A percentile compares a stretch with the other conserved stretches of the same genome.
Evolutionary conservation across 345 rosid genomes (phyloP).

Genomic region (Murraya paniculata): DNA sequence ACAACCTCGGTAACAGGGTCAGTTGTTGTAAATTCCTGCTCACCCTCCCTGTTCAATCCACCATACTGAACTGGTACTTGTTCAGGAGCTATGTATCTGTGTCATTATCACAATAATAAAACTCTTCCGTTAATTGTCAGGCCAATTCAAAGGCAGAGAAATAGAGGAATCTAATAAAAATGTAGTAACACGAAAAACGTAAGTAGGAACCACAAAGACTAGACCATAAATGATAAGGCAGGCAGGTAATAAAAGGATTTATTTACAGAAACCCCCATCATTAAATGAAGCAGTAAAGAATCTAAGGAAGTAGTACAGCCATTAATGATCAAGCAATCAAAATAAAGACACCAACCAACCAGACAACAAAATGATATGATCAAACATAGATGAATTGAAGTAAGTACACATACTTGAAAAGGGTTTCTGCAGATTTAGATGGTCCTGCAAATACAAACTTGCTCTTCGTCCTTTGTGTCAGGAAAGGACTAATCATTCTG

Average conservation of each 20-base stretch:
- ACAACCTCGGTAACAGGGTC: slow-evolving; percentile 52
- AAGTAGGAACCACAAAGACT: not conserved
- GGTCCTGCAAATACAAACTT: slow-evolving; percentile 67
- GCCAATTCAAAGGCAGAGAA: not conserved
- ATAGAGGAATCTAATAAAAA: not conserved
- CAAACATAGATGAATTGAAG: not conserved
- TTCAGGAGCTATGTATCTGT: slow-evolving; percentile 66
- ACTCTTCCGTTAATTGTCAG: not conserved
- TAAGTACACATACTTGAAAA: slow-evolving; percentile 57
- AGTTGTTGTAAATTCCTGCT: slow-evolving; percentile 48
- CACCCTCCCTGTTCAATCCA: slow-evolving; percentile 56
- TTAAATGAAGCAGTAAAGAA: not conserved
- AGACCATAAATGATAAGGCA: not conserved
- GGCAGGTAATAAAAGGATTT: not conserved
- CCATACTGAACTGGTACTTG: slow-evolving; percentile 67
- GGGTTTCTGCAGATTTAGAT: slow-evolving; percentile 56
- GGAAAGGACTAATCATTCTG: slow-evolving; percentile 66
- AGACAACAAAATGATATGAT: not conserved
- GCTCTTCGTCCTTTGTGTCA: slow-evolving; percentile 74
- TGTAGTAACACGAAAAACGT: not conserved
- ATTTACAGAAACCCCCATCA: not conserved
- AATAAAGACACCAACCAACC: not conserved
- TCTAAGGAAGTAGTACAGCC: not conserved
- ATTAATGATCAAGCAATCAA: not conserved
- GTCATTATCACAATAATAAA: not conserved